Base-by-base conservation (phyloP, 768 basidiomycete genomes). In the Bullera alba region DNA sequence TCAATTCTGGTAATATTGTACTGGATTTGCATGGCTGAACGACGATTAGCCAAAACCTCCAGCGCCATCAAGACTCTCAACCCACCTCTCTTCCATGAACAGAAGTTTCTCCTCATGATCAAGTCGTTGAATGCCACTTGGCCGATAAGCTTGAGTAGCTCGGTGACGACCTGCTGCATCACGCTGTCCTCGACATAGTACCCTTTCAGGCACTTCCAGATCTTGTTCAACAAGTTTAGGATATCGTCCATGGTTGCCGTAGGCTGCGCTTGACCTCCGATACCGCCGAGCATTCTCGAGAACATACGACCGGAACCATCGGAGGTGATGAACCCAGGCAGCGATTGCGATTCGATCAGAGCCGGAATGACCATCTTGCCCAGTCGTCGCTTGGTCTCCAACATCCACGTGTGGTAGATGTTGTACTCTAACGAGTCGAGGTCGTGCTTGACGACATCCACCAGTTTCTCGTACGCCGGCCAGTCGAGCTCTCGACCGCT, bases 281-380 rank as follows among this genome's bases (percentile, higher is more conserved):
- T 90, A 30, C 86, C 78, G 66, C 85, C 87, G 39, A 97, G 79
- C 48, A 95, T 80, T 22, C 93, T 86, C 67, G 89, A 91, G 78
- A 99, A 93, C 61, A 99, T 76, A 30, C 92, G 81, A 25, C 90
- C 89, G 30, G 86, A 86, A 12, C 90, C 89, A 58, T 97, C 95
- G 46, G 82, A 88, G 14, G 91, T 92, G 32, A 92, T 92, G 75
- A 99, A 97, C 4, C 95, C 95, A 4, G 95, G 95, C 38, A 99
- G 77, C 19, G 93, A 93, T 70, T 97, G 95, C 58, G 87, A 92
- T 74, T 97, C 95, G 61, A 97, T 91, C 54, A 97, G 75, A 3
- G 95, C 95, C n/a, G 95, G 95, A 51, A 99, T 90, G 37, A 97
- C 87, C 91, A 97, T 97, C 78, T 96, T 97, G 39, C 82, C 79